These are phyloP conservation scores for Diaporthe citri DNA, from an alignment of 2,329 filamentous ascomycete genomes.

Conservation along the genomic window DNA sequence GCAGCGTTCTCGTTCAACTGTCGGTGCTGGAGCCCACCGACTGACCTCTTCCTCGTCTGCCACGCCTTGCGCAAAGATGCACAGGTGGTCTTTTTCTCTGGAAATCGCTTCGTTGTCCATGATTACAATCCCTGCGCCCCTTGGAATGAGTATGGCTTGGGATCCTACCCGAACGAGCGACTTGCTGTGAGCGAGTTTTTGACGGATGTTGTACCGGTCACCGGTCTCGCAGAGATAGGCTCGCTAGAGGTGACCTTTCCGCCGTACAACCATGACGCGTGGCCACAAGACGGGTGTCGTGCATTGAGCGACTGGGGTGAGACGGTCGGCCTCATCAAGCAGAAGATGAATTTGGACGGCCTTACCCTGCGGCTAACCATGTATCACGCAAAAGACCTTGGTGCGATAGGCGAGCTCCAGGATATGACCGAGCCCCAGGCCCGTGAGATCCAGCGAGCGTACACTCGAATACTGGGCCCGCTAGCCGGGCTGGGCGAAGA, in stretches of 20 bases:
- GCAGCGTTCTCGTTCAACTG: neutral
- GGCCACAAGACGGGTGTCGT: neutral
- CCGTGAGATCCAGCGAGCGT: neutral
- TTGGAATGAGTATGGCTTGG: rapidly evolving
- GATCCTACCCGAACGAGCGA: neutral
- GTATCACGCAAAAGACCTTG: neutral
- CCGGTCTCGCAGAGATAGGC: neutral
- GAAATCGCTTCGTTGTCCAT: neutral
- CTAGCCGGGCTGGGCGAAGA: neutral
- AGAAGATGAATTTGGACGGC: neutral
- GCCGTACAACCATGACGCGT: neutral
- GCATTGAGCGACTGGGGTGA: neutral
- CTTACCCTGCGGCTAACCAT: neutral
- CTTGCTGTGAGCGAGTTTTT: neutral
- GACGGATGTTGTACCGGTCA: neutral
- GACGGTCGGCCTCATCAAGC: neutral
- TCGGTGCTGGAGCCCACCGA: neutral
- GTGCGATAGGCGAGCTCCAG: neutral
- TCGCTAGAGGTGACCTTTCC: neutral
- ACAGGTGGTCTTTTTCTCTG: neutral
- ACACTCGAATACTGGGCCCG: neutral
- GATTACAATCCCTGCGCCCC: neutral
- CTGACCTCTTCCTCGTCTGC: neutral
- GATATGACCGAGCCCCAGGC: neutral
- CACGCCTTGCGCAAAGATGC: neutral